Evolutionary conservation across 495 filamentous ascomycete species (phyloP).

Genomic region (Corynascus novoguineensis): DNA sequence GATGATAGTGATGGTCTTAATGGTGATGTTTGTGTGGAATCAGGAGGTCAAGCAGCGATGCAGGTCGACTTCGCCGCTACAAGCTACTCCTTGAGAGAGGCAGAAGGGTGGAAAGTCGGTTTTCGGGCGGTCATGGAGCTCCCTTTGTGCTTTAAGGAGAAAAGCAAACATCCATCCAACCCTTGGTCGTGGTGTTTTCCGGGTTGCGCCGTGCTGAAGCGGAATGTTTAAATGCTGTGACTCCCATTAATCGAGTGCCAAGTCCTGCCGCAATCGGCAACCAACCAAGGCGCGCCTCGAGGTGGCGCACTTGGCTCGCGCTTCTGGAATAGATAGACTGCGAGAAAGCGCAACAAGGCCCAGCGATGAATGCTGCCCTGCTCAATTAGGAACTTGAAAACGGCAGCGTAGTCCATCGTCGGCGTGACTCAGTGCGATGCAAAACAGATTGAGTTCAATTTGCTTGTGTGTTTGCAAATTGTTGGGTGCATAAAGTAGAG

Average conservation of each 20-base stretch:
- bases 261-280: slow-evolving; percentile 4
- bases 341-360: not conserved
- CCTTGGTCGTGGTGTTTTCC: not conserved
- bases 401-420: not conserved
- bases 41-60: not conserved
- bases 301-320: not conserved
- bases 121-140: not conserved
- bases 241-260: not conserved
- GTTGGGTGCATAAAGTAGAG: not conserved
- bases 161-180: not conserved
- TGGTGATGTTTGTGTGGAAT: not conserved
- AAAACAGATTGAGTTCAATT: too few species aligned
- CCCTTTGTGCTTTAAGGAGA: slow-evolving; percentile 2
- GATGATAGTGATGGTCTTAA: not conserved
- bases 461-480: not conserved
- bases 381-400: not conserved
- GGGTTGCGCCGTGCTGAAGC: not conserved
- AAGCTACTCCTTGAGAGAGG: not conserved
- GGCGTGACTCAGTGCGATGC: not conserved
- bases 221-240: not conserved
- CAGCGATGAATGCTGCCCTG: too few species aligned
- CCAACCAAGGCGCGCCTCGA: not conserved
- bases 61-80: not conserved
- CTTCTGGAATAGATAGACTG: not conserved
- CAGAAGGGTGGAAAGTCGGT: not conserved